These are phyloP conservation scores for Edaphochlamys debaryana DNA, from an alignment of 139 green algal genomes.

Conservation along the genomic window DNA sequence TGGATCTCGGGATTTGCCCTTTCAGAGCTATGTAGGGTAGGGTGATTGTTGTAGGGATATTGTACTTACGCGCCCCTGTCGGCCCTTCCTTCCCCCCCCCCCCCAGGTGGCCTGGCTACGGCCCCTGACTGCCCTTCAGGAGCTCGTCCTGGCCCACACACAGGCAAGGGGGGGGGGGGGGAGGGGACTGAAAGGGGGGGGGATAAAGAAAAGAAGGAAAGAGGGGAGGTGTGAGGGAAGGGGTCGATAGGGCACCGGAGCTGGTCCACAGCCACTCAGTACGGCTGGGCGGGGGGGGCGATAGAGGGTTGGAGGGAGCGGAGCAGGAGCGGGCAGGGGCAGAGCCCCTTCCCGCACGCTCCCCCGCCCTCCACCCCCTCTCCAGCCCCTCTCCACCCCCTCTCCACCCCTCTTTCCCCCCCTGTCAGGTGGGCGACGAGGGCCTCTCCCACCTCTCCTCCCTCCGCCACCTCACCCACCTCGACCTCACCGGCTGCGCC, in stretches of 20 bases:
- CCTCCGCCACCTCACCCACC: neutral
- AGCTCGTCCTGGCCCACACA: conserved; percentile 27
- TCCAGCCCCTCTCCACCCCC: neutral
- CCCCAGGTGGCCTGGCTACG: conserved; percentile 18
- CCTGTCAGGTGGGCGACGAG: conserved; percentile 7
- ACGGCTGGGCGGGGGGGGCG: too few species aligned
- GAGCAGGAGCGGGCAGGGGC: too few species aligned
- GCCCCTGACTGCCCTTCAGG: neutral
- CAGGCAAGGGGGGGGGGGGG: neutral
- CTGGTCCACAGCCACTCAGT: too few species aligned
- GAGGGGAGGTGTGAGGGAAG: too few species aligned
- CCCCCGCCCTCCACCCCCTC: neutral
- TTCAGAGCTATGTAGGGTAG: too few species aligned
- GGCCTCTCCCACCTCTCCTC: neutral
- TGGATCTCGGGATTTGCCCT: too few species aligned
- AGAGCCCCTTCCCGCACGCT: too few species aligned
- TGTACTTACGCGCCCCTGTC: too few species aligned
- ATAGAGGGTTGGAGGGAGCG: too few species aligned
- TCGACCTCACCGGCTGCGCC: conserved; percentile 25
- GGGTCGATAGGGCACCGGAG: too few species aligned
- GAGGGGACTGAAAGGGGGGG: neutral
- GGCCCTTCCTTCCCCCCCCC: too few species aligned
- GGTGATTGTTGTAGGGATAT: too few species aligned
- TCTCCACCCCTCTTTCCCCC: neutral
- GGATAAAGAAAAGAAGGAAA: neutral